Base-by-base conservation (phyloP, 2,329 filamentous ascomycete genomes). In the Cryphonectria parasitica region DNA sequence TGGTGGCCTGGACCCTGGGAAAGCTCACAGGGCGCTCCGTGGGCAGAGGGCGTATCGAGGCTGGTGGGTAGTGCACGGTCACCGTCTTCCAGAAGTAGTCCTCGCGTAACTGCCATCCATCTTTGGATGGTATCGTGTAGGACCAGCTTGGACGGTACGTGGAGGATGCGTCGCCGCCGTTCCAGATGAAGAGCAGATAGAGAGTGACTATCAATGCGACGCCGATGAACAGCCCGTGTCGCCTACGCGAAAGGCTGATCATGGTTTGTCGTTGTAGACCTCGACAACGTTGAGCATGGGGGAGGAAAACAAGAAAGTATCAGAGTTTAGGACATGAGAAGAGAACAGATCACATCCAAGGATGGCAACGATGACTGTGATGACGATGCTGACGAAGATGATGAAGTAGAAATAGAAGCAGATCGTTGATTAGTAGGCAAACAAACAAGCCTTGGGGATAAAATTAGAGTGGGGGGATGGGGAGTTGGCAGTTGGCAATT, bases 11-110 rank as follows among this genome's bases (percentile, higher is more conserved):
- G 43, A 73, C 64, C 34, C 36, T 62, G n/a, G 71, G 69, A 15
- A 69, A 71, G 2, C 25, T 6, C 11, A 36, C n/a, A 13, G 58
- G 13, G 8, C 28, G 61, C 3, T 60, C 66, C 4, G 60, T 71
- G n/a, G 71, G 71, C 39, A 73, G 62, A 0, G 71, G 64, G 2
- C 63, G 67, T 43, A 72, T 61, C 5, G 58, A 64, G 1, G 34
- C 36, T 3, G 64, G 31, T 8, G 71, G 69, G 11, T 69, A 69
- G 34, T 72, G 69, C 2, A 62, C 67, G 0, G 56, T 66, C 5
- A 72, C 71, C 13, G 60, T 66, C 25, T 67, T 71, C 71, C 71
- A 72, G 39, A 72, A 65, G 60, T 71, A 72, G 41, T 72, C 66
- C 7, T 66, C 68, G n/a, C 68, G 41, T 1, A 66, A 36, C 45